These are phyloP conservation scores for Nemania diffusa DNA, from an alignment of 2,329 filamentous ascomycete genomes.

Conservation along the genomic window DNA sequence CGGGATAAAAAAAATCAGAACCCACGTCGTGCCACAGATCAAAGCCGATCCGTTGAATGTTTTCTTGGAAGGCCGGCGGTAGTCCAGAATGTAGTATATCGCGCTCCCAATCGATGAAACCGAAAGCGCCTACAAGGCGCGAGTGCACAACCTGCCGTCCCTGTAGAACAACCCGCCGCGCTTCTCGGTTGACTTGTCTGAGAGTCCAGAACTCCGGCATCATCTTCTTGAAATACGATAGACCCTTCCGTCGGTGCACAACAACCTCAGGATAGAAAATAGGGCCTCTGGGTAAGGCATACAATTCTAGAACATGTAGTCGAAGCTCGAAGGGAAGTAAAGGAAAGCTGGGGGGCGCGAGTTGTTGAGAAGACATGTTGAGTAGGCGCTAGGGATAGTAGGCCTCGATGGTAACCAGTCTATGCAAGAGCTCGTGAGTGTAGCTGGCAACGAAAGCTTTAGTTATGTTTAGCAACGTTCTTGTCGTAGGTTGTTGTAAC, in stretches of 20 bases:
- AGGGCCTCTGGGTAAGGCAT: neutral
- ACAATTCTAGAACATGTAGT: neutral
- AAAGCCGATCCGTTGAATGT: neutral
- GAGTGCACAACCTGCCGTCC: neutral
- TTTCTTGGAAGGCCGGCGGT: neutral
- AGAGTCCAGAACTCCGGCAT: conserved; percentile 8
- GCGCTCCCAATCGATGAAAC: neutral
- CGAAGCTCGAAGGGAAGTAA: conserved; percentile 9
- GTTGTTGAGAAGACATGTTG: neutral
- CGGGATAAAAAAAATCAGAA: no score
- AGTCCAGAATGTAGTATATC: no score
- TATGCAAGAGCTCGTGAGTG: neutral
- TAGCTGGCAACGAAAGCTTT: neutral
- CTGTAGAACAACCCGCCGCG: neutral
- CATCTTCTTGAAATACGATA: neutral
- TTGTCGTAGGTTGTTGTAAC: neutral
- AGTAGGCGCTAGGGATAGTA: neutral
- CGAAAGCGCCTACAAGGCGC: neutral
- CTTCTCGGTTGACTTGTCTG: conserved; percentile 14
- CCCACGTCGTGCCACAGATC: no score
- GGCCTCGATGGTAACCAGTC: no score
- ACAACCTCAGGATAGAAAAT: neutral
- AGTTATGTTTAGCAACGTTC: neutral
- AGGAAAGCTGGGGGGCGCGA: neutral
- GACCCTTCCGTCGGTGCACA: no score